Evolutionary conservation across 2,329 filamentous ascomycete species (phyloP).

Genomic region (Microsporum canis): DNA sequence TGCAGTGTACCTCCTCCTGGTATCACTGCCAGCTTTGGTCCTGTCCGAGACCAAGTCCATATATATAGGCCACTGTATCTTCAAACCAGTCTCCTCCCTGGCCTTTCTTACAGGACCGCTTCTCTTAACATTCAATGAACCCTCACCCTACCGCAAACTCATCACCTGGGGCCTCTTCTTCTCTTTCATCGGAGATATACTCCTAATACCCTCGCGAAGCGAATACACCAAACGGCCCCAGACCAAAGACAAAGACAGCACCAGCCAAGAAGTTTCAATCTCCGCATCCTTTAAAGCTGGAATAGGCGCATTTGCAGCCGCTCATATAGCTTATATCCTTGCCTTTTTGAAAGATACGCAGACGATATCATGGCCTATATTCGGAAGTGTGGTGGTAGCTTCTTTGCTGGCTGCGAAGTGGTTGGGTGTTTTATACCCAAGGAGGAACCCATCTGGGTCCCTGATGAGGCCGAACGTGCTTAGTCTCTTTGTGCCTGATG

Average conservation of each 20-base stretch:
- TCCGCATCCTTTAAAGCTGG: conserved; percentile 22
- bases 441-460: neutral
- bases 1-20: conserved; percentile 17
- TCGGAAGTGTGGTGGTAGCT: conserved; percentile 14
- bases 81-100: conserved; percentile 22
- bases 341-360: conserved; percentile 18
- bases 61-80: conserved; percentile 18
- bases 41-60: conserved; percentile 20
- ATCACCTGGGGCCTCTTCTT: conserved; percentile 19
- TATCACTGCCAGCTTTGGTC: conserved; percentile 19
- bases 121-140: conserved; percentile 10
- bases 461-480: conserved; percentile 16
- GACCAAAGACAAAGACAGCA: neutral
- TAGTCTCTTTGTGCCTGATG: conserved; percentile 16
- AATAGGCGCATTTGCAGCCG: conserved; percentile 21
- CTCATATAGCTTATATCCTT: conserved; percentile 22
- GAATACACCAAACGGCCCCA: conserved; percentile 15
- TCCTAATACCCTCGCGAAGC: conserved; percentile 19
- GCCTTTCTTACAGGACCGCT: conserved; percentile 21
- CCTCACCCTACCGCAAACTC: conserved; percentile 15
- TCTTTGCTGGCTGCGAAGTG: conserved; percentile 18
- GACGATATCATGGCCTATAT: conserved; percentile 11
- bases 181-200: conserved; percentile 20
- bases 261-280: conserved; percentile 5
- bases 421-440: conserved; percentile 21